Evolutionary conservation across 2,329 filamentous ascomycete genomes (phyloP), one percentile per base, ranked within the genome.

Genomic region (Aspergillus versicolor): DNA sequence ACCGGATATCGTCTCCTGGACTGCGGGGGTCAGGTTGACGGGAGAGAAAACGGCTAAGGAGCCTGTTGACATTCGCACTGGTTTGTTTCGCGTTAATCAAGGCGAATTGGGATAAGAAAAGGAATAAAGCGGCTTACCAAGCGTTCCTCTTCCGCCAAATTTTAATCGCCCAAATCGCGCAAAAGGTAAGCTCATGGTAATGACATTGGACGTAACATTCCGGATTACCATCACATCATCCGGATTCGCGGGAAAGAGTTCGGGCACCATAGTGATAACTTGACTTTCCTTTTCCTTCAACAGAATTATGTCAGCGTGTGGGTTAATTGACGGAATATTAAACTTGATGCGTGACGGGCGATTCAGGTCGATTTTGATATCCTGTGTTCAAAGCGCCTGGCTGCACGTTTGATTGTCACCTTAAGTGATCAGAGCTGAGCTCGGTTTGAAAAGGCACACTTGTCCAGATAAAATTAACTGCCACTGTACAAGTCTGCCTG

Each of bases 31-130:
- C 55, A 97, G 83, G 13, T 88, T 89, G 19, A 94, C 90, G 17
- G 94, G 94, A 0, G 92, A 96, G 83, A 97, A 97, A 72, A 97
- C 87, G 63, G 91, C 90, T 41, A 97, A 84, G 45, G 84, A 79
- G 56, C 92, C 92, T 9, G 87, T 88, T 57, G 85, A 83, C 65
- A 99, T 84, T 65, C 87, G 89, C 58, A 96, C 91, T 50, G 37
- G 3, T 22, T 11, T 38, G 12, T 13, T 37, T 38, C 22, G n/a
- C 24, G 24, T 37, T n/a, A 30, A n/a, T 24, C 8, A 3, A 21
- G 17, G 3, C 15, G 21, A 3, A 3, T 19, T 9, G 12, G 30
- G 27, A 19, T 30, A 21, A 3, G 4, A 6, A 3, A 43, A 17
- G 21, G n/a, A 19, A 12, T 11, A 37, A 32, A n/a, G 5, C 34